These are phyloP conservation scores for Gardenia jasminoides DNA, from an alignment of 257 asterid genomes.

Conservation along the genomic window DNA sequence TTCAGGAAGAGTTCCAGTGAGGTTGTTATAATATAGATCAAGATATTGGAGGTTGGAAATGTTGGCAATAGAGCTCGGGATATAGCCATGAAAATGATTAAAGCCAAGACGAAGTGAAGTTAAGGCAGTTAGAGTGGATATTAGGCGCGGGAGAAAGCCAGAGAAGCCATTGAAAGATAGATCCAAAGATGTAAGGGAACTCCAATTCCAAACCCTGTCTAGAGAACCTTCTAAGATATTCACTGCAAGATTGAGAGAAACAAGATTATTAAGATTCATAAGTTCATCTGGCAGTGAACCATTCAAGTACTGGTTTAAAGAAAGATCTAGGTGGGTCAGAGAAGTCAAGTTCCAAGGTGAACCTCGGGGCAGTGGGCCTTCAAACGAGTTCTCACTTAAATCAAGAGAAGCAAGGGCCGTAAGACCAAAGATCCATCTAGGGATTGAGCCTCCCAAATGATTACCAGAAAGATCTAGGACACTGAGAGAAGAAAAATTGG, in stretches of 20 bases:
- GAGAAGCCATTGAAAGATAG: background rate
- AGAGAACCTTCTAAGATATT: background rate
- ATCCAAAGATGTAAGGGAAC: background rate
- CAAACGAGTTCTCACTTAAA: too few relatives aligned
- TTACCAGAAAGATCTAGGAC: background rate
- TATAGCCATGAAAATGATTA: background rate
- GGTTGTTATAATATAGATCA: background rate
- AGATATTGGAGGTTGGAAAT: background rate
- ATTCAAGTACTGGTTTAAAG: background rate
- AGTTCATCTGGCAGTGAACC: background rate
- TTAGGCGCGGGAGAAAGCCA: background rate
- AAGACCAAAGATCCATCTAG: conserved; percentile 32
- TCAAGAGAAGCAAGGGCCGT: background rate
- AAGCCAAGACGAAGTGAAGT: background rate
- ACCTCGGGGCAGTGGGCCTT: too few relatives aligned
- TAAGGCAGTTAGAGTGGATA: background rate
- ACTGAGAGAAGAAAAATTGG: too few relatives aligned
- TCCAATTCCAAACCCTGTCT: background rate
- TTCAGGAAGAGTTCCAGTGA: conserved; percentile 34
- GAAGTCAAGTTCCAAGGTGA: too few relatives aligned
- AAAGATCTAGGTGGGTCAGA: background rate
- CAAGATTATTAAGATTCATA: background rate
- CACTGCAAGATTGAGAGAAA: background rate
- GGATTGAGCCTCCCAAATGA: background rate
- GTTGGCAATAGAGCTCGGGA: background rate